These are phyloP conservation scores for Xanthoconium purpureum DNA, from an alignment of 768 basidiomycete genomes.

Conservation along the genomic window DNA sequence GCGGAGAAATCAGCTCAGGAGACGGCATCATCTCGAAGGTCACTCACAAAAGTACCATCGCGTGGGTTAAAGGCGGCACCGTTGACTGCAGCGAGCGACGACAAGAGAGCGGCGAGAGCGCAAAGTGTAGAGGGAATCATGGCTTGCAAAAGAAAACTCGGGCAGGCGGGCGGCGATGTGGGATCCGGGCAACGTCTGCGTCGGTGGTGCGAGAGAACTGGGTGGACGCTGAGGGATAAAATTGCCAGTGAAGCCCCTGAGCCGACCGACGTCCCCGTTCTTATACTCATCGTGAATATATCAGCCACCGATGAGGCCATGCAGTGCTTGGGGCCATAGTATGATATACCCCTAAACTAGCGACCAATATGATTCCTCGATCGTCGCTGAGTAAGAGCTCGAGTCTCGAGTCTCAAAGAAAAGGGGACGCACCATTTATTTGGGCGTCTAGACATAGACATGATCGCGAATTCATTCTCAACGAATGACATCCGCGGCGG, in stretches of 20 bases:
- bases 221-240: not conserved
- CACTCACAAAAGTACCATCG: slow-evolving; percentile 16
- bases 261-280: not conserved
- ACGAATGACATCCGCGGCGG: too few species aligned
- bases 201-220: too few species aligned
- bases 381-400: not conserved
- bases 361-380: not conserved
- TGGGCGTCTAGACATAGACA: not conserved
- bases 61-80: slow-evolving; percentile 17
- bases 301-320: slow-evolving; percentile 8
- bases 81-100: slow-evolving; percentile 12
- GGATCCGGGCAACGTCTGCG: not conserved
- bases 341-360: too few species aligned
- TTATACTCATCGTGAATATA: slow-evolving; percentile 11
- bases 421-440: not conserved
- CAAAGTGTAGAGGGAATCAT: slow-evolving; percentile 15
- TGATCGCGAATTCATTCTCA: not conserved
- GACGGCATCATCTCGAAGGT: not conserved
- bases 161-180: not conserved
- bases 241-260: not conserved
- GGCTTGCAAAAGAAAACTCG: rapidly evolving
- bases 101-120: slow-evolving; percentile 1
- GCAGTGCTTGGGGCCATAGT: not conserved
- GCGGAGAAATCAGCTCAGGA: not conserved
- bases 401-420: not conserved